Base-by-base conservation (phyloP, 257 asterid species). In the Petrea volubilis region DNA sequence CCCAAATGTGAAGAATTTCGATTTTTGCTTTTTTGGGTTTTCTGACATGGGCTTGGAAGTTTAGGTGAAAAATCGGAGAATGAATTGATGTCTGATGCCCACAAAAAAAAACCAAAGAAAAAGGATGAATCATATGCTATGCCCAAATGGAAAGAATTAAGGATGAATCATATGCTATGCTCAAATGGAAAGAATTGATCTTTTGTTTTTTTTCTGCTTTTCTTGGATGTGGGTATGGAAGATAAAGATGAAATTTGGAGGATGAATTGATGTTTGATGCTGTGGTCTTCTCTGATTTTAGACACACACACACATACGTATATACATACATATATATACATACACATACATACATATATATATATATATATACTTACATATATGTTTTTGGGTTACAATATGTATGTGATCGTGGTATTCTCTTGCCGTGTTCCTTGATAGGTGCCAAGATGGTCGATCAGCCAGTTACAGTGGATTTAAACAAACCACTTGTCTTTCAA, bases 401-500 rank as follows among this genome's bases (percentile, higher is more conserved):
- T n/a, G n/a, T n/a, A n/a, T n/a, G n/a, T n/a, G n/a, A n/a, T n/a
- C n/a, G 2, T n/a, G 38, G 13, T 67, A 60, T 46, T 17, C 27
- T 40, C n/a, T 50, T 51, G 11, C 9, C n/a, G n/a, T 24, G 23
- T 49, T 27, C 33, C 13, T 57, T 5, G 28, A 36, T 58, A 80
- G 84, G 83, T 78, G 82, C 82, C 82, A 67, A 79, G 88, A 93
- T 90, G 97, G 97, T 79, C 73, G 89, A 76, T 46, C 85, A 77
- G 77, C 83, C 78, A 70, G 87, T 85, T 75, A 71, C 78, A 11
- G 96, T 90, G 84, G 97, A 93, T 83, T 80, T 93, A 43, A 78
- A 83, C 78, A 84, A 90, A 68, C 97, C 98, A 72, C 96, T 93
- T 31, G 96, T 93, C 50, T 93, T 81, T 62, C 97, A 93, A 96